phyloP scores from a whole-genome alignment of 2,329 filamentous ascomycete species.

The Colletotrichum tabaci region DNA sequence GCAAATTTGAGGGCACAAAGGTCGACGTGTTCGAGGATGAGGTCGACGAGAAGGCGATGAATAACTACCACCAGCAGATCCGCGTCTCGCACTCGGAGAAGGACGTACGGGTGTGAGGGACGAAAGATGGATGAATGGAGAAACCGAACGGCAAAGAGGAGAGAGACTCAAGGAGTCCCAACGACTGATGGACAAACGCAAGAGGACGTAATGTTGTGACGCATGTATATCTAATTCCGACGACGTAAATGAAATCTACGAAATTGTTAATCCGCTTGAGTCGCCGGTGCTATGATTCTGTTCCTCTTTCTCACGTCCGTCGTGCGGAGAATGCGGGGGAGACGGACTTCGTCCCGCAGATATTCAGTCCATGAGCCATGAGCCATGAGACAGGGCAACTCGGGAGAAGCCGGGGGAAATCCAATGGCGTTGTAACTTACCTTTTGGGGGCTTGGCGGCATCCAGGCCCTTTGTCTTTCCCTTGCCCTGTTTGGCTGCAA shows the following conservation, averaged over 20 bases:
- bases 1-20: slow-evolving; percentile 77
- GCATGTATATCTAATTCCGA: slow-evolving; percentile 36
- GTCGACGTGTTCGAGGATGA: slow-evolving; percentile 70
- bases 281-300: too few relatives aligned
- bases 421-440: too few relatives aligned
- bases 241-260: slow-evolving; percentile 35
- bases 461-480: not conserved
- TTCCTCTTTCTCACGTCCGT: not conserved
- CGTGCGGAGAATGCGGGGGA: slow-evolving; percentile 26
- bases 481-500: slow-evolving; percentile 2
- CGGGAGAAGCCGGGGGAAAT: slow-evolving; percentile 21
- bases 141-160: slow-evolving; percentile 1
- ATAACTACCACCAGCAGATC: slow-evolving; percentile 62
- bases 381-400: too few relatives aligned
- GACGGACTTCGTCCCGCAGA: slow-evolving; percentile 18
- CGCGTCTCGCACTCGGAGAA: slow-evolving; percentile 50
- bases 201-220: slow-evolving; percentile 29
- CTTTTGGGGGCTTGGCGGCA: not conserved
- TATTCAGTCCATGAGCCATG: not conserved
- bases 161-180: not conserved
- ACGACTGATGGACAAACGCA: slow-evolving; percentile 7
- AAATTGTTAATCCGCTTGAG: slow-evolving; percentile 13
- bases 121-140: not conserved
- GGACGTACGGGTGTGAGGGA: slow-evolving; percentile 26
- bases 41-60: slow-evolving; percentile 61